phyloP scores from a whole-genome alignment of 805 yeast genomes.

The Crinitomyces ghanaensis region DNA sequence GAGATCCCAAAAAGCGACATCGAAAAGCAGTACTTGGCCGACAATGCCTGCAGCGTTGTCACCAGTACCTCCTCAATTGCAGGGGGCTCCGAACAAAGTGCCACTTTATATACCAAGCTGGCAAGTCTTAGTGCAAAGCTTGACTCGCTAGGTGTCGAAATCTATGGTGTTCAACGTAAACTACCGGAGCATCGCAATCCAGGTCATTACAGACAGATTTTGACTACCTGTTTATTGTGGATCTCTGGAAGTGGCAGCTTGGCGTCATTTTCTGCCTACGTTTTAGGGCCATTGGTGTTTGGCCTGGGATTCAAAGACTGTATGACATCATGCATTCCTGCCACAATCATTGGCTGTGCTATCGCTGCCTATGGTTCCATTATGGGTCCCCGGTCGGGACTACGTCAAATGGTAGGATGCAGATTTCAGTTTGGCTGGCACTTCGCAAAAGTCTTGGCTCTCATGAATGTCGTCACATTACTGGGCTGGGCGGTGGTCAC shows the following conservation, averaged over 20 bases:
- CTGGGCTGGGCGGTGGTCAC: conserved; percentile 92
- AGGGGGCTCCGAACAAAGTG: no score
- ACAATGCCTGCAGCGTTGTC: no score
- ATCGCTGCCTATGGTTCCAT: conserved; percentile 74
- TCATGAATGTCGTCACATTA: conserved; percentile 63
- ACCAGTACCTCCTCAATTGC: no score
- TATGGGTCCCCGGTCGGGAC: conserved; percentile 86
- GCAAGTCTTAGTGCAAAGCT: conserved; percentile 25
- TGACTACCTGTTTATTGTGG: conserved; percentile 61
- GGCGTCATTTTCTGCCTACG: conserved; percentile 80
- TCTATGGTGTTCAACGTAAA: conserved; percentile 69
- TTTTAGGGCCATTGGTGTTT: conserved; percentile 62
- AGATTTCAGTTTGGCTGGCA: conserved; percentile 78
- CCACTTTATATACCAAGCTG: no score
- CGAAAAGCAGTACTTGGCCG: no score
- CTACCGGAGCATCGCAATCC: conserved; percentile 45
- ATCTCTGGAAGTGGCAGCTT: conserved; percentile 75
- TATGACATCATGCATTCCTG: conserved; percentile 48
- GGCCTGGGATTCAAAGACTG: conserved; percentile 59
- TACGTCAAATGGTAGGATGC: conserved; percentile 79
- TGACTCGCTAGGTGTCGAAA: conserved; percentile 56
- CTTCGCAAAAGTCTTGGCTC: conserved; percentile 64
- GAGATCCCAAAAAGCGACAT: no score
- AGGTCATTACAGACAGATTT: conserved; percentile 15
- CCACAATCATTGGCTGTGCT: conserved; percentile 56